phyloP scores from a whole-genome alignment of 805 yeast species.

The Tetrapisispora taiwanensis region DNA sequence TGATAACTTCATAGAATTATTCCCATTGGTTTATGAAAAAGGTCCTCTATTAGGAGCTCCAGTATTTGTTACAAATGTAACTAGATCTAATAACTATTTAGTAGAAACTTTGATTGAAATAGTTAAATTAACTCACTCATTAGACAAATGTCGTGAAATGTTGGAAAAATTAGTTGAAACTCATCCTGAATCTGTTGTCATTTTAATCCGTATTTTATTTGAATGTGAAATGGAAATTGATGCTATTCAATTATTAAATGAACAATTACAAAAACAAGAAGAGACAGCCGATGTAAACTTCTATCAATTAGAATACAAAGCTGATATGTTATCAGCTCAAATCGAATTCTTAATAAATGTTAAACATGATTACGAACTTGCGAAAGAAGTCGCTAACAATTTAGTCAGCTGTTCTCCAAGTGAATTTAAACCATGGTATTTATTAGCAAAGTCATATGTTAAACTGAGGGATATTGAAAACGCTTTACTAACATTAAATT shows the following conservation, averaged over 20 bases:
- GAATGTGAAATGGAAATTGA: conserved; percentile 29
- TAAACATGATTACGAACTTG: conserved; percentile 21
- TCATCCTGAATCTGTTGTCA: conserved; percentile 21
- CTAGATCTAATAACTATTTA: conserved; percentile 27
- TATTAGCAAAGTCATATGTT: conserved; percentile 54
- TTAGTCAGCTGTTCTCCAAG: conserved; percentile 62
- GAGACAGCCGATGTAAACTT: conserved; percentile 3
- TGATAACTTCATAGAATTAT: conserved; percentile 23
- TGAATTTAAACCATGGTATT: conserved; percentile 65
- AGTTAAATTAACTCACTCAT: conserved; percentile 22
- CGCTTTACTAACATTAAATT: conserved; percentile 61
- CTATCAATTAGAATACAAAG: conserved; percentile 19
- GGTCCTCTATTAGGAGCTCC: conserved; percentile 28
- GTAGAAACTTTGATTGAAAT: conserved; percentile 26
- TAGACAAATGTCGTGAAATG: conserved; percentile 19
- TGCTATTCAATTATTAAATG: conserved; percentile 25
- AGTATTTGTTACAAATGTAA: conserved; percentile 21
- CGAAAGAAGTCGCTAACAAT: conserved; percentile 19
- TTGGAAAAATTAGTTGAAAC: conserved; percentile 15
- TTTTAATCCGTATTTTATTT: conserved; percentile 26
- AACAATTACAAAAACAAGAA: conserved; percentile 18
- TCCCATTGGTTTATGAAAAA: conserved; percentile 25
- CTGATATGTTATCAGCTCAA: conserved; percentile 25
- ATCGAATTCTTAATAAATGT: conserved; percentile 20
- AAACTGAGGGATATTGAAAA: conserved; percentile 56